Percentiles rank a stretch among this genome's conserved stretches.
Conservation (phyloP, 164 flowering plant genomes). For the Echeveria elegans region DNA sequence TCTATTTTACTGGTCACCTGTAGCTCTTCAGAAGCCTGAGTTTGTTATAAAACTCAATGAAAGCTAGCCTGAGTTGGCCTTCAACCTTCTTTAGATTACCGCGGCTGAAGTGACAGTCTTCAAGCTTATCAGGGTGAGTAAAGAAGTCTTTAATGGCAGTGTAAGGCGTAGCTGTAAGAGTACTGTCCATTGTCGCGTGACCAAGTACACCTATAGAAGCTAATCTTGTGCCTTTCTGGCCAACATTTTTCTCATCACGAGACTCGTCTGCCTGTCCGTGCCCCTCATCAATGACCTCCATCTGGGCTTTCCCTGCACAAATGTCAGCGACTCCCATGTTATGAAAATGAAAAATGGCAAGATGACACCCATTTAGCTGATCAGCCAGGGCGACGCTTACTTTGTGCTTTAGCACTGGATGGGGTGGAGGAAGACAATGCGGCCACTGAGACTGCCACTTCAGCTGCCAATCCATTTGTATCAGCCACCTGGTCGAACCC, state of each 20-base stretch:
- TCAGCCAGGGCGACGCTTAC: constrained; percentile 13
- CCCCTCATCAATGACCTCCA: constrained; percentile 5
- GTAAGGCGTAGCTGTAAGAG: constrained; percentile 32
- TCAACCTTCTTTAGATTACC: constrained; percentile 23
- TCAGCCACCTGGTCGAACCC: constrained; percentile 19
- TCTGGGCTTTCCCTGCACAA: constrained; percentile 6
- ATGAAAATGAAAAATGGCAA: not conserved
- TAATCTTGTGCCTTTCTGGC: not conserved
- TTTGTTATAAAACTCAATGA: constrained; percentile 25
- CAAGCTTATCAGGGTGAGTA: constrained; percentile 2
- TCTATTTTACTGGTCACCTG: constrained; percentile 10
- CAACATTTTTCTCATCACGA: constrained; percentile 6
- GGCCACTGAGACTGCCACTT: constrained; percentile 21
- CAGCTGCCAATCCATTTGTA: constrained; percentile 21
- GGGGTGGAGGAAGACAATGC: constrained; percentile 23
- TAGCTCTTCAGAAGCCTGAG: constrained; percentile 32
- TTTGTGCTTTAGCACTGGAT: constrained; percentile 15
- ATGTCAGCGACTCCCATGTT: not conserved
- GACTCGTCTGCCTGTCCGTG: constrained; percentile 8
- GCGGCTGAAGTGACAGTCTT: constrained; percentile 22
- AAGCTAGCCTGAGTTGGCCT: constrained; percentile 19
- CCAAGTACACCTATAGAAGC: not conserved
- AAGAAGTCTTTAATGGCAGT: constrained; percentile 29
- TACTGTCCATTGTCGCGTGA: constrained; percentile 19
- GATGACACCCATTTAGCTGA: not conserved